These are phyloP conservation scores for Pichia terricola DNA, from an alignment of 1,139 yeast species.

Conservation along the genomic window DNA sequence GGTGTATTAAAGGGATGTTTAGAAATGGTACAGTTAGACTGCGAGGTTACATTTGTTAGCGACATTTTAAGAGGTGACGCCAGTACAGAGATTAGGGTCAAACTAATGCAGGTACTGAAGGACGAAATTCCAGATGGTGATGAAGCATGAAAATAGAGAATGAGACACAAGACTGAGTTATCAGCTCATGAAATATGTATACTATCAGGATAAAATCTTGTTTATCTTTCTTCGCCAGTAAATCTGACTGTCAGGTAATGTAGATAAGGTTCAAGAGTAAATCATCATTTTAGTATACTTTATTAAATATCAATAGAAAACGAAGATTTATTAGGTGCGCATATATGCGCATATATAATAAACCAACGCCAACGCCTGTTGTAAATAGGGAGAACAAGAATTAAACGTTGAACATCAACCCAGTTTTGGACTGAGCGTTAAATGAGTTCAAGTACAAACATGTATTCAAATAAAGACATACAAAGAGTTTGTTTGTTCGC, in stretches of 20 bases:
- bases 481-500: too few species aligned
- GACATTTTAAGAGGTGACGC: constrained; percentile 82
- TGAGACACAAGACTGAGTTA: too few species aligned
- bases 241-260: constrained; percentile 24
- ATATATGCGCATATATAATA: too few species aligned
- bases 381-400: too few species aligned
- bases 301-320: too few species aligned
- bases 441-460: too few species aligned
- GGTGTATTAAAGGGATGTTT: constrained; percentile 89
- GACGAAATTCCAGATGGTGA: constrained; percentile 98
- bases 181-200: not conserved
- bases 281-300: constrained; percentile 13
- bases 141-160: constrained; percentile 35
- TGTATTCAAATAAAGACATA: too few species aligned
- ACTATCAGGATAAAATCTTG: not conserved
- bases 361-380: too few species aligned
- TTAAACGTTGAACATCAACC: too few species aligned
- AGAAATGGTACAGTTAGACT: constrained; percentile 93
- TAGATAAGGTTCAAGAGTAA: constrained; percentile 24
- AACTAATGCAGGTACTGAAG: constrained; percentile 61
- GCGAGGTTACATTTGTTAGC: constrained; percentile 70
- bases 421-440: too few species aligned
- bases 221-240: constrained; percentile 9
- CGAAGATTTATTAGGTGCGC: too few species aligned
- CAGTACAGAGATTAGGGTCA: constrained; percentile 67